phyloP scores from a whole-genome alignment of 2,329 filamentous ascomycete species.

The Curvularia lunata region DNA sequence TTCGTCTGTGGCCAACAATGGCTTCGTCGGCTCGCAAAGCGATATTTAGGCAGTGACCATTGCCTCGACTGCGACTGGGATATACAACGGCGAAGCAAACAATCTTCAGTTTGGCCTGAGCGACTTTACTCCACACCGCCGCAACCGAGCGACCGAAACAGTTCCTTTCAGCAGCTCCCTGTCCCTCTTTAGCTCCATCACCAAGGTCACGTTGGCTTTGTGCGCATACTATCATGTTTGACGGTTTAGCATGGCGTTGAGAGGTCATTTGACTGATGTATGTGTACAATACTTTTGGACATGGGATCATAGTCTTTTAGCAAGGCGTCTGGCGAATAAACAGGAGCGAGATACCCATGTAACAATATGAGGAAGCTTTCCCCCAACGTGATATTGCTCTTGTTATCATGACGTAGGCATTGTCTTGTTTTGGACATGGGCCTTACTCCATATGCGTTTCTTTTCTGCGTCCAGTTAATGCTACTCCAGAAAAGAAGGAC shows the following conservation, averaged over 20 bases:
- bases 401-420: background rate
- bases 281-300: slow-evolving; percentile 5
- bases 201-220: slow-evolving; percentile 4
- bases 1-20: slow-evolving; percentile 5
- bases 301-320: slow-evolving; percentile 15
- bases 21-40: slow-evolving; percentile 5
- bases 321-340: slow-evolving; percentile 21
- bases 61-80: background rate
- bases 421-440: slow-evolving; percentile 2
- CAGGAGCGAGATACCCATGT: slow-evolving; percentile 13
- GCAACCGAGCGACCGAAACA: slow-evolving; percentile 11
- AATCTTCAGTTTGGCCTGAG: background rate
- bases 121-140: too few species aligned
- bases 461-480: background rate
- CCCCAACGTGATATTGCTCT: background rate
- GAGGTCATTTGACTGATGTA: slow-evolving; percentile 12
- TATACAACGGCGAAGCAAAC: too few species aligned
- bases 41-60: slow-evolving; percentile 1
- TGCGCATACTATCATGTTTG: slow-evolving; percentile 11
- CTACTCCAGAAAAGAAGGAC: background rate
- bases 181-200: slow-evolving; percentile 4
- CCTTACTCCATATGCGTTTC: background rate
- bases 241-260: slow-evolving; percentile 18
- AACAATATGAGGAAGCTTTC: slow-evolving; percentile 8
- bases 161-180: slow-evolving; percentile 23